These are phyloP conservation scores for Tolypocladium cylindrosporum DNA, from an alignment of 2,329 filamentous ascomycete genomes.

Conservation along the genomic window DNA sequence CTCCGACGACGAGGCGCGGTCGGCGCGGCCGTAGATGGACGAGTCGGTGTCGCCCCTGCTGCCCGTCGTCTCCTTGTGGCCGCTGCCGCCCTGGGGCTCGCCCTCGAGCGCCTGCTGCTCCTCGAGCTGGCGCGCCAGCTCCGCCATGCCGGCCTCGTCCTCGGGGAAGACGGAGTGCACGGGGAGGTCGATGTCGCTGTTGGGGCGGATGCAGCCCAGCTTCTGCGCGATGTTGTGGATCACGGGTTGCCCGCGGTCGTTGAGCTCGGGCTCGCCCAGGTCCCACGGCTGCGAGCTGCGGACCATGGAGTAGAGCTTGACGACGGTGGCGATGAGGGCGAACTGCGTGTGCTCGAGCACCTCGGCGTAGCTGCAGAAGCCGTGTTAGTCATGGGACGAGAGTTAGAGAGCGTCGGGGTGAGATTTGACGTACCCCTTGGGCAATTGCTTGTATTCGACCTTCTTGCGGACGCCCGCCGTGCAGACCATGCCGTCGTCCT, in stretches of 20 bases:
- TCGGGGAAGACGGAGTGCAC: constrained; percentile 51
- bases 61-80: constrained; percentile 13
- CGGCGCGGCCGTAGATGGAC: constrained; percentile 16
- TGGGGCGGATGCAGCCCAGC: constrained; percentile 53
- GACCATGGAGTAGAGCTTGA: constrained; percentile 57
- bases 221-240: constrained; percentile 57
- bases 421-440: constrained; percentile 39
- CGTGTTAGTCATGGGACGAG: constrained; percentile 4
- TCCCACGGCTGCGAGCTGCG: constrained; percentile 48
- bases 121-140: constrained; percentile 45
- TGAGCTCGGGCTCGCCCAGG: constrained; percentile 52
- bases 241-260: constrained; percentile 51
- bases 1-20: constrained; percentile 42
- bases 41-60: constrained; percentile 7
- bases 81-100: constrained; percentile 22
- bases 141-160: constrained; percentile 46
- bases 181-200: constrained; percentile 49
- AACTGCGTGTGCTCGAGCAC: constrained; percentile 57
- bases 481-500: constrained; percentile 54
- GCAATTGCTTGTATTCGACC: constrained; percentile 59
- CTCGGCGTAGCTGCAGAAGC: constrained; percentile 43
- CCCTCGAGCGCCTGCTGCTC: constrained; percentile 22
- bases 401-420: too few relatives aligned
- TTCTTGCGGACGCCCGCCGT: constrained; percentile 55
- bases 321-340: constrained; percentile 52